Base-by-base conservation (phyloP, 768 basidiomycete genomes). In the Lanmaoa rubissima region DNA sequence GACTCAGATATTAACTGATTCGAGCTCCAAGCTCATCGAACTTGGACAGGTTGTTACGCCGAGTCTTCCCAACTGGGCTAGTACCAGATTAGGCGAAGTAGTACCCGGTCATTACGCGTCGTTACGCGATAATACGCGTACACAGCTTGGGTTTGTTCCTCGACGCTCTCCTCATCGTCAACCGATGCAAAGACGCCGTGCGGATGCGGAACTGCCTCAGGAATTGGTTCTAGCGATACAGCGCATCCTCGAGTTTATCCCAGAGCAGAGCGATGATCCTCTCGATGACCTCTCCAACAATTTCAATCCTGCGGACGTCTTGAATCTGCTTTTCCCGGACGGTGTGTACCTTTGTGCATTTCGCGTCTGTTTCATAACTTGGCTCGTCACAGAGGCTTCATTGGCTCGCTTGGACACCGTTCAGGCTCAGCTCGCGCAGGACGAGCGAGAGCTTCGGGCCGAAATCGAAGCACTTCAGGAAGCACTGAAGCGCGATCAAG, bases 401-500 rank as follows among this genome's bases (percentile, higher is more conserved):
- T 76, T 97, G 38, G 78, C 78, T 11, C 81, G 88, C 54, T 78
- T 95, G 21, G 86, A 89, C 24, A 78, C 79, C 12, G 84, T 95
- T 5, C 88, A 89, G 64, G 75, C 82, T 6, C 78, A 81, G 24
- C 80, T 97, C 3, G 78, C 79, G 17, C 80, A 88, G 54, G 85
- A 87, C 54, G 90, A 93, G 55, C 74, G 78, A 28, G 80, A 83
- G 48, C 73, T 96, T 31, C 85, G 88, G 66, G 74, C 75, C 19
- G 91, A 95, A 74, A 87, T 97, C 43, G 78, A 85, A 50, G 59
- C 72, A 11, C 76, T 98, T 53, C 82, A 86, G 58, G 76, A 73
- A 26, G 85, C 92, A 67, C 74, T 98, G 52, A 79, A 79, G 61
- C 75, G 73, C 13, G 89, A 90, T 62, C 94, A 96, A 70, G 90